phyloP scores from a whole-genome alignment of 371 early-diverging fungal genomes.

The Mortierella sp. region DNA sequence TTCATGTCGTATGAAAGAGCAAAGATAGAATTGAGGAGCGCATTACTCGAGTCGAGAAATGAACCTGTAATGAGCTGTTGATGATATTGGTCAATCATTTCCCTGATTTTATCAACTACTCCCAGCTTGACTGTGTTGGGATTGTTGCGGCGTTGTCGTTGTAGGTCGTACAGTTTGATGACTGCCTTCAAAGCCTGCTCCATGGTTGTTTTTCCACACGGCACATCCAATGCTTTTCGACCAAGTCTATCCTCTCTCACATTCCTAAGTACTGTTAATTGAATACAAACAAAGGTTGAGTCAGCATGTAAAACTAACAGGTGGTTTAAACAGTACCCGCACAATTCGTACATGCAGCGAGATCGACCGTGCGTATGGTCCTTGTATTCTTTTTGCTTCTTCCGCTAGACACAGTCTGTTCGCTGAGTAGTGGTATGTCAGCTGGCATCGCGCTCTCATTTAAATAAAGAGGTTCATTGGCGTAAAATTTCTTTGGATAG shows the following conservation, averaged over 20 bases:
- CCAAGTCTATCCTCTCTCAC: neutral
- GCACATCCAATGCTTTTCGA: neutral
- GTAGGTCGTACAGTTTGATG: neutral
- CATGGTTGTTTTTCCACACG: conserved; percentile 1
- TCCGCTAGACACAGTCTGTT: neutral
- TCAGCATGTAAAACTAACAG: no score
- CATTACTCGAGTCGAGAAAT: neutral
- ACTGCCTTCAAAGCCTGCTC: conserved; percentile 3
- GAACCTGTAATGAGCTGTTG: neutral
- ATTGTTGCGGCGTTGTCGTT: neutral
- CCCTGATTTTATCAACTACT: neutral
- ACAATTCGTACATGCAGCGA: neutral
- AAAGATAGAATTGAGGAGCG: neutral
- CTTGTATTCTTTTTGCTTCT: neutral
- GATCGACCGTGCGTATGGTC: neutral
- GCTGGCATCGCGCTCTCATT: neutral
- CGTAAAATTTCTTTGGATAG: neutral
- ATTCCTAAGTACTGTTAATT: neutral
- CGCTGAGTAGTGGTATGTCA: neutral
- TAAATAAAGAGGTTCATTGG: neutral
- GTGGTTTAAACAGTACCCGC: no score
- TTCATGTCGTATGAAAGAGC: neutral
- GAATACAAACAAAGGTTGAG: no score
- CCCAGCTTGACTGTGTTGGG: neutral
- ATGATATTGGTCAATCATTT: neutral